Evolutionary conservation across 2,329 filamentous ascomycete genomes (phyloP), one percentile per base, ranked within the genome.

Genomic region (Epichloe amarillans): DNA sequence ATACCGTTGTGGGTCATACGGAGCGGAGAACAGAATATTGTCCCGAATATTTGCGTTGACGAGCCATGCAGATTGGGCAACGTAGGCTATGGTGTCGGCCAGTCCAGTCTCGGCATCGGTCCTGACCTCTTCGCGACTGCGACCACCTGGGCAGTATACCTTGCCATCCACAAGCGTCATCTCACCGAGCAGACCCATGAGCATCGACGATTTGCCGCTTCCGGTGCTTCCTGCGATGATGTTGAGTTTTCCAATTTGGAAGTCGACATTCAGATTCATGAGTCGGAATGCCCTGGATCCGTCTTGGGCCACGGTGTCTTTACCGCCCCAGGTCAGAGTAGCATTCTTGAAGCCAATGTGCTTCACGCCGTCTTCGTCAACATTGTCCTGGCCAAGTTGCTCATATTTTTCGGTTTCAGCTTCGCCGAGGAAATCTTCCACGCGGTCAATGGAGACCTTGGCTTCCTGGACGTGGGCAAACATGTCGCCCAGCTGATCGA

Each of bases 401-500:
- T 79, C 74, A 63, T 96, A 97, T 66, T 98, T 98, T 52, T 94
- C 88, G 0, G 93, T 98, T 70, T 98, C 93, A 7, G 93, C 89
- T 64, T 98, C 93, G 52, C 77, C 83, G 41, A 98, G 69, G 61
- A 96, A 98, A 59, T 95, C 86, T 62, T 98, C 91, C 7, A 98
- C 88, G 73, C 93, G 90, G 62, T 96, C 90, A 48, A 98, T 83
- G 0, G 93, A 98, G 19, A 98, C 91, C 70, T 95, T 95, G 23
- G 90, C 88, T 68, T 98, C 93, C 69, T 96, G 89, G 4, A 98
- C 90, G 69, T 97, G 93, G 11, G 93, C 93, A 62, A 97, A 85
- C 93, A 98, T 98, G 67, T 98, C 93, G 47, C 93, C 93, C 50
- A 98, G 77, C 69, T 97, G 91, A 65, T 98, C 93, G 44, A 98